phyloP scores from a whole-genome alignment of 1,284 basidiomycete species.

The Boletus hoseneyae region DNA sequence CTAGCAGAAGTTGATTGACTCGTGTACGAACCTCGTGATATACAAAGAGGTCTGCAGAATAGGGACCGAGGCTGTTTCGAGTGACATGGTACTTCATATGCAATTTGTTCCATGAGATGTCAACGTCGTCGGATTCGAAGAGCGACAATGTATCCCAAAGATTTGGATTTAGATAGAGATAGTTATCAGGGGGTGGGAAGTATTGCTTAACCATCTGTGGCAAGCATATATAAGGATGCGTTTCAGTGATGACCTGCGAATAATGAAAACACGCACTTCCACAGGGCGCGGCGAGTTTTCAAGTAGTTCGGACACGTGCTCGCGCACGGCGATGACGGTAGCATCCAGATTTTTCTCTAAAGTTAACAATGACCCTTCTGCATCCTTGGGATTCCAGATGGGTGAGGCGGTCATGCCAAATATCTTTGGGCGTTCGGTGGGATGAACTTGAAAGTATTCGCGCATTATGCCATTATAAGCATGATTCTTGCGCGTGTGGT shows the following conservation, averaged over 20 bases:
- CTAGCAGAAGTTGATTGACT: constrained; percentile 37
- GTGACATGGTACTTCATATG: constrained; percentile 59
- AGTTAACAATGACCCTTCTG: constrained; percentile 52
- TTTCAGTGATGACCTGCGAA: background rate
- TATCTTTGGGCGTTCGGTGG: constrained; percentile 62
- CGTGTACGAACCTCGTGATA: constrained; percentile 55
- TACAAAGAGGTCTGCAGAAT: constrained; percentile 59
- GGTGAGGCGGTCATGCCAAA: constrained; percentile 89
- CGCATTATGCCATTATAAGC: constrained; percentile 80
- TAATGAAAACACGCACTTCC: constrained; percentile 46
- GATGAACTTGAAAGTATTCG: constrained; percentile 60
- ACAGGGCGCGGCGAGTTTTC: constrained; percentile 58
- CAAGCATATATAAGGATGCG: constrained; percentile 1
- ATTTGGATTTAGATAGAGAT: constrained; percentile 52
- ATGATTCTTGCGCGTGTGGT: constrained; percentile 75
- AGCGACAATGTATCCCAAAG: constrained; percentile 54
- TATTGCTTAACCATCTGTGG: constrained; percentile 58
- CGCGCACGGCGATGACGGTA: constrained; percentile 68
- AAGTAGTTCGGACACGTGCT: constrained; percentile 61
- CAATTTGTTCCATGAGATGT: constrained; percentile 54
- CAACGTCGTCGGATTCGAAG: constrained; percentile 40
- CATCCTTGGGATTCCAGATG: constrained; percentile 71
- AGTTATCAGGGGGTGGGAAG: constrained; percentile 44
- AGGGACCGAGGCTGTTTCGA: constrained; percentile 48
- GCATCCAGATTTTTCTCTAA: constrained; percentile 71